Evolutionary conservation across 768 basidiomycete genomes (phyloP), one percentile per base, ranked within the genome.

Genomic region (Lyophyllum atratum): DNA sequence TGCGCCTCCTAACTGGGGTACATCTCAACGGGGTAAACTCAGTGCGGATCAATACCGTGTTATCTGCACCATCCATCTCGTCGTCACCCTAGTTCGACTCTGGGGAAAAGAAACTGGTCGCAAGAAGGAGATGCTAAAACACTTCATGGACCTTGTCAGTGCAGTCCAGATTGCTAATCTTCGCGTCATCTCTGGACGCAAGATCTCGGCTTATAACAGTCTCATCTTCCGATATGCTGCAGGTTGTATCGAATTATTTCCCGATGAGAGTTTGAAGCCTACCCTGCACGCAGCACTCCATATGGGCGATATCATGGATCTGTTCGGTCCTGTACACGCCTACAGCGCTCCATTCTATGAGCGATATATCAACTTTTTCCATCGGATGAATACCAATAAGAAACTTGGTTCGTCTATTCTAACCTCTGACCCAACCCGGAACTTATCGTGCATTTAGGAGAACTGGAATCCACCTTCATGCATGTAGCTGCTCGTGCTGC

Each of bases 1-100:
- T 3, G 69, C 66, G 1, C 74, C 76, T 5, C 52, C 21, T 2
- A 64, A 71, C 40, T 70, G 72, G 67, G 72, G 72, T 0, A 70
- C 68, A 4, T 40, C 67, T 0, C 37, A 59, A 2, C 59, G 63
- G 6, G 72, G 74, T 1, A 72, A 73, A 51, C 67, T 76, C 10
- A 71, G 64, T 31, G 29, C 29, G 11, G 29, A 31, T 31, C 29
- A 31, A 11, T 31, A 31, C 11, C 29, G 29, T 6, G 29, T 31
- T 31, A 31, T 31, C 29, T 31, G 29, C 29, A 31, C 29, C 5
- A 31, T 31, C 29, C 29, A 31, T 31, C 29, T 31, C 6, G 29
- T 31, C 6, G 11, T 31, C 29, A 31, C 29, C 5, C 11, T 31
- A n/a, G 68, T 70, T 43, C 60, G 67, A 4, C 49, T 69, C 2